Conservation (phyloP, 2,329 filamentous ascomycete genomes). For the Myriosclerotinia duriaeana region DNA sequence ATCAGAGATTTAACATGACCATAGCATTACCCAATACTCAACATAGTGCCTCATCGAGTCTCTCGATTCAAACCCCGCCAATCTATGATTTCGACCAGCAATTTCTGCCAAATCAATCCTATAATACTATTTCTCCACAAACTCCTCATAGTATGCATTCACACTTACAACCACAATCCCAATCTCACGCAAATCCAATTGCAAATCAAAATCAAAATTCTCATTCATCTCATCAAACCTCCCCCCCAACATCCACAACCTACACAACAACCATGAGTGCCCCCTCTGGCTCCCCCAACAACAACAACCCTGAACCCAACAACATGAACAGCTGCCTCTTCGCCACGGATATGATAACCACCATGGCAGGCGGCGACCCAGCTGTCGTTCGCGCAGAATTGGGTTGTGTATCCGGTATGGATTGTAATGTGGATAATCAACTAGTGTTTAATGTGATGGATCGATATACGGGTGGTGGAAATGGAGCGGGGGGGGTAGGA, state of each 20-base stretch:
- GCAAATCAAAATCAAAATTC: background rate
- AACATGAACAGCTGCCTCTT: slow-evolving; percentile 41
- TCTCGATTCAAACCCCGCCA: slow-evolving; percentile 27
- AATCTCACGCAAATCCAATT: background rate
- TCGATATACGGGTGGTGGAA: slow-evolving; percentile 41
- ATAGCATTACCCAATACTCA: slow-evolving; percentile 10
- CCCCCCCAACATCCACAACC: slow-evolving; percentile 20
- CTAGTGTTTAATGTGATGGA: slow-evolving; percentile 48
- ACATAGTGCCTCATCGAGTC: slow-evolving; percentile 27
- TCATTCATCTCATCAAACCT: slow-evolving; percentile 25
- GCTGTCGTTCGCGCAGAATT: slow-evolving; percentile 44
- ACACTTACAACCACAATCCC: background rate
- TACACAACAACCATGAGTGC: background rate
- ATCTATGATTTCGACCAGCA: slow-evolving; percentile 33
- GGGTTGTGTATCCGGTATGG: slow-evolving; percentile 43
- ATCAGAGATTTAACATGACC: slow-evolving; percentile 14
- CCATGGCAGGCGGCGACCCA: slow-evolving; percentile 44
- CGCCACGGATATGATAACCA: slow-evolving; percentile 48
- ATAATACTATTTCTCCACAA: slow-evolving; percentile 14
- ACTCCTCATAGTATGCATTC: slow-evolving; percentile 11
- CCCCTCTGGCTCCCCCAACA: slow-evolving; percentile 19
- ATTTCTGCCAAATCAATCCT: slow-evolving; percentile 9
- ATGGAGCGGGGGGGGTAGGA: slow-evolving; percentile 15
- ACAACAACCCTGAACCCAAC: slow-evolving; percentile 22
- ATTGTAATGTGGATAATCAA: slow-evolving; percentile 47